These are phyloP conservation scores for Sindora glabra DNA, from an alignment of 306 rosid species.

Conservation along the genomic window DNA sequence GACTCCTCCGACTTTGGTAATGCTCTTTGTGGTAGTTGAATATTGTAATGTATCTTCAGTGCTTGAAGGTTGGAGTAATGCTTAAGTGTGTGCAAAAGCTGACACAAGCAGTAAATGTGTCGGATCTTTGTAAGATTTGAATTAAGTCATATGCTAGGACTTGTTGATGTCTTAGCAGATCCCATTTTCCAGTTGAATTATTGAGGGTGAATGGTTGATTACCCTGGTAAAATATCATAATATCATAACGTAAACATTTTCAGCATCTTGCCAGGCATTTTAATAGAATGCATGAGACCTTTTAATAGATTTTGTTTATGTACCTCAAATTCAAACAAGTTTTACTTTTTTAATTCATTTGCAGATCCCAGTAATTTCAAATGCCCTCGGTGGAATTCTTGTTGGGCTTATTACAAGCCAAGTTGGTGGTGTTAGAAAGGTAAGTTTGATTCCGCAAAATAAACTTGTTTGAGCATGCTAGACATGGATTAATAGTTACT, in stretches of 20 bases:
- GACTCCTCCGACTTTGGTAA: slow-evolving; percentile 82
- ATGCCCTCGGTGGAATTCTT: slow-evolving; percentile 95
- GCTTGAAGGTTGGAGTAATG: not conserved
- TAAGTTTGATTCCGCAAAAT: slow-evolving; percentile 25
- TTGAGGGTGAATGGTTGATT: too few species aligned
- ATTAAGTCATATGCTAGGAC: too few species aligned
- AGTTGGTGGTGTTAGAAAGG: slow-evolving; percentile 99
- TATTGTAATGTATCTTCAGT: slow-evolving; percentile 4
- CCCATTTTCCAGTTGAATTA: too few species aligned
- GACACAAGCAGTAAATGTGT: too few species aligned
- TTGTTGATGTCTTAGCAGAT: too few species aligned
- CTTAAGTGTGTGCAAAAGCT: slow-evolving; percentile 2
- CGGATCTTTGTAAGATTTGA: too few species aligned
- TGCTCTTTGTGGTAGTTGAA: slow-evolving; percentile 11
- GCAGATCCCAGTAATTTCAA: slow-evolving; percentile 81
- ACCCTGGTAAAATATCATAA: too few species aligned
- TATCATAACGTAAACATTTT: not conserved
- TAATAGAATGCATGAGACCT: not conserved
- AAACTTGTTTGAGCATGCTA: not conserved
- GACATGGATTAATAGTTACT: not conserved
- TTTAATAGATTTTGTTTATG: slow-evolving; percentile 4
- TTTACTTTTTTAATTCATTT: slow-evolving; percentile 13
- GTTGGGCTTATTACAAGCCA: slow-evolving; percentile 82
- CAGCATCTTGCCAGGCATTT: not conserved
- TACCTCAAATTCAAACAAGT: slow-evolving; percentile 6